These are phyloP conservation scores for Crucibulum laeve DNA, from an alignment of 768 basidiomycete species.

Conservation along the genomic window DNA sequence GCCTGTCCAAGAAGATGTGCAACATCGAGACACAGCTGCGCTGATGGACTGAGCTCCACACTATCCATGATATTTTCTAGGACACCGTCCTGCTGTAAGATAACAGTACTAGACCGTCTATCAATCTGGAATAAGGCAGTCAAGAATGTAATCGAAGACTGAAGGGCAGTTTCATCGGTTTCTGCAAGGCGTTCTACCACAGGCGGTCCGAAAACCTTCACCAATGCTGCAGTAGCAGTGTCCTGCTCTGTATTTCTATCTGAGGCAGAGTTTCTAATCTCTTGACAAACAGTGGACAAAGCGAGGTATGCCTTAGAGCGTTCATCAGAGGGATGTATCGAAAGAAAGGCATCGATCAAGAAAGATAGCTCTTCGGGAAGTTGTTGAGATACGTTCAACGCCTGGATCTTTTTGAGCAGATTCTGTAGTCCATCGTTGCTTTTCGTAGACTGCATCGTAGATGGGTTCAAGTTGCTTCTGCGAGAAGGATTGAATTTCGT, in stretches of 20 bases:
- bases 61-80: constrained; percentile 64
- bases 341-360: constrained; percentile 48
- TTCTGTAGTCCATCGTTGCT: constrained; percentile 21
- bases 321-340: constrained; percentile 33
- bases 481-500: neutral
- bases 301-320: constrained; percentile 71
- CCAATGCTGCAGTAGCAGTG: constrained; percentile 44
- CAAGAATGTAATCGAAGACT: constrained; percentile 61
- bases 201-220: constrained; percentile 43
- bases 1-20: constrained; percentile 77
- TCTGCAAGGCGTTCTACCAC: constrained; percentile 50
- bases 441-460: neutral
- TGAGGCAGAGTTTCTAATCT: constrained; percentile 34
- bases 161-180: constrained; percentile 45
- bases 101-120: constrained; percentile 55
- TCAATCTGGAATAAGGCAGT: constrained; percentile 86
- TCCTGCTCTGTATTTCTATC: constrained; percentile 32
- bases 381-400: constrained; percentile 25
- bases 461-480: neutral
- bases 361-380: constrained; percentile 53
- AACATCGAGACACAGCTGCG: constrained; percentile 49
- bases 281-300: constrained; percentile 66
- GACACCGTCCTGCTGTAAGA: constrained; percentile 62
- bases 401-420: constrained; percentile 23
- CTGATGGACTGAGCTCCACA: constrained; percentile 57